A percentile compares a stretch with the other conserved stretches of the same genome.
These are phyloP conservation scores for Quercus bicolor DNA, from an alignment of 306 rosid genomes.

Conservation along the genomic window DNA sequence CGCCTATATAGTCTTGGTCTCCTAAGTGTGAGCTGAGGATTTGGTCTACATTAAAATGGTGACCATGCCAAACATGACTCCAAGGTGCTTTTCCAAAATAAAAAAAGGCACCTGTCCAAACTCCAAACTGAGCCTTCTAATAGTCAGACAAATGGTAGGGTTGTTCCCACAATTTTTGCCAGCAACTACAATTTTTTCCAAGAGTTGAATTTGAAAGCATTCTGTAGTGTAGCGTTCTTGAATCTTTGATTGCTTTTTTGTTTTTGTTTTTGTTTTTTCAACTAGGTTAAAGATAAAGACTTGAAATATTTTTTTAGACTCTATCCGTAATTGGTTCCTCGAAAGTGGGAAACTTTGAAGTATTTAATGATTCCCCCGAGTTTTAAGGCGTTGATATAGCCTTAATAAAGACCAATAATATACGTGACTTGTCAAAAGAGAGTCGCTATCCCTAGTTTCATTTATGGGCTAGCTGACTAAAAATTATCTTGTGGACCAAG, in stretches of 20 bases:
- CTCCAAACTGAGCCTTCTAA: neutral
- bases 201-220: too few relatives aligned
- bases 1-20: neutral
- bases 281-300: too few relatives aligned
- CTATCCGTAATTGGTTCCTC: neutral
- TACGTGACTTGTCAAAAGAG: too few relatives aligned
- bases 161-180: neutral
- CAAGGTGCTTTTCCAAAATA: neutral
- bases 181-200: neutral
- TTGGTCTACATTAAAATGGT: neutral
- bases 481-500: neutral
- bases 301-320: too few relatives aligned
- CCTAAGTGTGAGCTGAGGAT: too few relatives aligned
- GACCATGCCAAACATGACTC: neutral
- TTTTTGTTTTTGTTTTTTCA: too few relatives aligned
- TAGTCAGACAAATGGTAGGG: neutral
- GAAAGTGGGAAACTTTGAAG: neutral
- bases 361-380: neutral
- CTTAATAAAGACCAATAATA: too few relatives aligned
- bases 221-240: too few relatives aligned
- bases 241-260: too few relatives aligned
- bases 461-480: neutral
- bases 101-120: too few relatives aligned
- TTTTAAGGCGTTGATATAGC: neutral
- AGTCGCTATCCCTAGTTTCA: neutral